A percentile compares a stretch with the other conserved stretches of the same genome.
These are phyloP conservation scores for Calvatia gigantea DNA, from an alignment of 768 basidiomycete species.

Conservation along the genomic window DNA sequence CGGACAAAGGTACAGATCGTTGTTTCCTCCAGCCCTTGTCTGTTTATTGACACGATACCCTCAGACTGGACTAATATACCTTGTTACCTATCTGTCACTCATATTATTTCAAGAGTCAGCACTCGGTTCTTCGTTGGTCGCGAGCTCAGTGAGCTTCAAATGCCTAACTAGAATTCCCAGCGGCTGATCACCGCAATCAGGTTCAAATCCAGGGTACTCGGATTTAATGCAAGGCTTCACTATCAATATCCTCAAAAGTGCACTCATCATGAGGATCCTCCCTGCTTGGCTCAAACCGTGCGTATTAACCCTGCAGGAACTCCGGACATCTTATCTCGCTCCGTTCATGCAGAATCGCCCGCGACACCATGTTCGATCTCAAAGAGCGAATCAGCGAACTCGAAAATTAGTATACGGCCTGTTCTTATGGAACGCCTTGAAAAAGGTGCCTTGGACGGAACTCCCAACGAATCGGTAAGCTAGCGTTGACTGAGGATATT, in stretches of 20 bases:
- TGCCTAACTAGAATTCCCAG: not conserved
- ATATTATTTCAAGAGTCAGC: conserved; percentile 20
- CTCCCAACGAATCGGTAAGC: conserved; percentile 28
- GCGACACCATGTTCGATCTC: not conserved
- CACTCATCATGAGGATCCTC: conserved; percentile 30
- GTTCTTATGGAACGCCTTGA: conserved; percentile 10
- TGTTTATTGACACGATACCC: not conserved
- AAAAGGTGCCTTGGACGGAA: conserved; percentile 15
- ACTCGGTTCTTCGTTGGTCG: conserved; percentile 27
- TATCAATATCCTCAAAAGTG: conserved; percentile 28
- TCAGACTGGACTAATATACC: conserved; percentile 5
- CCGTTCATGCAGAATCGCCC: not conserved
- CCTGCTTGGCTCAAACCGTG: conserved; percentile 43
- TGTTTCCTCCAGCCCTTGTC: not conserved
- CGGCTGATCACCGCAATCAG: conserved; percentile 24
- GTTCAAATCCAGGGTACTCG: conserved; percentile 37
- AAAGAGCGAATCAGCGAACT: conserved; percentile 1
- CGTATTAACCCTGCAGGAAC: conserved; percentile 15
- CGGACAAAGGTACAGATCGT: conserved; percentile 18
- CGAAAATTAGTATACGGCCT: conserved; percentile 7
- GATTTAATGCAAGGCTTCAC: conserved; percentile 33
- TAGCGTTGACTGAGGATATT: not conserved
- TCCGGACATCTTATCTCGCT: not conserved
- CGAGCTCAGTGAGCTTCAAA: conserved; percentile 19
- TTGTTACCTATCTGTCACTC: not conserved